Percentiles rank a stretch among this genome's conserved stretches.
phyloP scores from a whole-genome alignment of 768 basidiomycete genomes.

The Leccinum subtestaceum region DNA sequence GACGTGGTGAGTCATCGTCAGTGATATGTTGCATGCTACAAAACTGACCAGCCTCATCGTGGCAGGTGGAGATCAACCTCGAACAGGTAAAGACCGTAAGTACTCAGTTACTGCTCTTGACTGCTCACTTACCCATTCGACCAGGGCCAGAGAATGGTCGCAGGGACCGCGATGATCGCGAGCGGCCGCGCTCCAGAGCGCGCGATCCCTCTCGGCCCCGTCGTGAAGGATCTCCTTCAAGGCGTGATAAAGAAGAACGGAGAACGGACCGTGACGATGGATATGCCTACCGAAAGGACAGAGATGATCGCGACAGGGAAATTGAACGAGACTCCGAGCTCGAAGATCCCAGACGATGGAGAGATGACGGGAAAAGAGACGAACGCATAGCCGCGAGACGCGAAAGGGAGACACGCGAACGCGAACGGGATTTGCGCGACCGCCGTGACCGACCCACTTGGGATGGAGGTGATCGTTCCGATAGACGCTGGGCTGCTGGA shows the following conservation, averaged over 20 bases:
- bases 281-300: slow-evolving; percentile 25
- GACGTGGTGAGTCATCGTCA: slow-evolving; percentile 56
- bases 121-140: slow-evolving; percentile 9
- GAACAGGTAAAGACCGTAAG: slow-evolving; percentile 61
- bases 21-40: not conserved
- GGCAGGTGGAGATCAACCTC: slow-evolving; percentile 47
- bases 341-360: slow-evolving; percentile 74
- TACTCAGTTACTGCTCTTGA: not conserved
- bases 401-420: slow-evolving; percentile 43
- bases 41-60: slow-evolving; percentile 1
- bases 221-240: slow-evolving; percentile 54
- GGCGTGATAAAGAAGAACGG: slow-evolving; percentile 45
- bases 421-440: slow-evolving; percentile 44
- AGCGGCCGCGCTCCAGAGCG: slow-evolving; percentile 59
- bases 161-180: slow-evolving; percentile 59
- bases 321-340: slow-evolving; percentile 48
- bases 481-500: slow-evolving; percentile 50
- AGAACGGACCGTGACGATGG: slow-evolving; percentile 35
- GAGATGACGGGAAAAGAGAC: slow-evolving; percentile 80
- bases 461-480: slow-evolving; percentile 48
- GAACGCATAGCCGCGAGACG: slow-evolving; percentile 67
- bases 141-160: slow-evolving; percentile 54
- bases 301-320: slow-evolving; percentile 41
- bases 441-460: slow-evolving; percentile 47
- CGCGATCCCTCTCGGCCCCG: slow-evolving; percentile 62